Conservation (phyloP, 176 grass and related monocot genomes). For the Hsuehochloa calcarea region DNA sequence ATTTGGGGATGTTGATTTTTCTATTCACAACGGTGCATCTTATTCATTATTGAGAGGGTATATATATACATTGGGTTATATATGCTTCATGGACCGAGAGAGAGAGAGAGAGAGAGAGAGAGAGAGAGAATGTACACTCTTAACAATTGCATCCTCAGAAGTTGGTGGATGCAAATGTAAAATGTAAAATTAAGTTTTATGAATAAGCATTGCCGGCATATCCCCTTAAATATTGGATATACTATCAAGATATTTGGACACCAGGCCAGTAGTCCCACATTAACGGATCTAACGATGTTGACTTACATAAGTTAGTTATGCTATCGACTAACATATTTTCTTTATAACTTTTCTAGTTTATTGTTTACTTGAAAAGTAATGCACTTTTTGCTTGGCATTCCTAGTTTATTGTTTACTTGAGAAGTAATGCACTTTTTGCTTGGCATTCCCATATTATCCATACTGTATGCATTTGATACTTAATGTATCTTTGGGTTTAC, state of each 20-base stretch:
- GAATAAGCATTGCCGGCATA: background rate
- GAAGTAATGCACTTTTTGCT: background rate
- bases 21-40: too few species aligned
- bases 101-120: too few species aligned
- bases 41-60: too few species aligned
- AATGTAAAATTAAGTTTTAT: background rate
- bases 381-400: background rate
- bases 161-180: background rate
- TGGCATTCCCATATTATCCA: background rate
- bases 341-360: background rate
- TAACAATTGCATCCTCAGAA: background rate
- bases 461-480: background rate
- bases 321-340: background rate
- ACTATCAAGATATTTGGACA: background rate
- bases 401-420: background rate
- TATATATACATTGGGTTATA: too few species aligned
- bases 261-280: background rate
- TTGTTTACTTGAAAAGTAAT: conserved; percentile 3
- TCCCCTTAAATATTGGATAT: background rate
- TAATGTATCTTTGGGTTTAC: background rate
- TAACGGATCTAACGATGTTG: background rate
- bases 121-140: too few species aligned
- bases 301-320: background rate
- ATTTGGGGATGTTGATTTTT: too few species aligned
- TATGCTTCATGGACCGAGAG: too few species aligned